Conservation (phyloP, 208 protist genomes). For the Leishmania tropica region DNA sequence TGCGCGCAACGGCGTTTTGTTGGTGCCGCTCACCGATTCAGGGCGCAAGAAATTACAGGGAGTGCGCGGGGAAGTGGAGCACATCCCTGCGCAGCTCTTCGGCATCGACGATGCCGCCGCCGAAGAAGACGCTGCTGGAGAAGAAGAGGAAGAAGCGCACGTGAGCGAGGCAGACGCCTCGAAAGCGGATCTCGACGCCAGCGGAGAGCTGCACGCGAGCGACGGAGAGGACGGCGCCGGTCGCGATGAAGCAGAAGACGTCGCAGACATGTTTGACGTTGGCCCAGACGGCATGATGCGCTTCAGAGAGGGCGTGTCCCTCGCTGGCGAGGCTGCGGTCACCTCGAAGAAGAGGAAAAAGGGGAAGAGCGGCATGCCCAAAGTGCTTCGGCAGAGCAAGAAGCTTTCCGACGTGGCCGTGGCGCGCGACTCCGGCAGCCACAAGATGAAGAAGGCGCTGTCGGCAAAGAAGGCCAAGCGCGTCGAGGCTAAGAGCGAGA, state of each 20-base stretch:
- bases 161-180: constrained; percentile 2
- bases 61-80: constrained; percentile 50
- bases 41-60: constrained; percentile 25
- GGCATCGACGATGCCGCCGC: constrained; percentile 45
- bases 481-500: constrained; percentile 1
- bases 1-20: constrained; percentile 75
- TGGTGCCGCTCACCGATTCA: constrained; percentile 72
- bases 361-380: constrained; percentile 22
- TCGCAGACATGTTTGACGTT: constrained; percentile 18
- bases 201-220: constrained; percentile 13
- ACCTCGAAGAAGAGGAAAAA: constrained; percentile 11
- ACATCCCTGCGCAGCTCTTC: constrained; percentile 81
- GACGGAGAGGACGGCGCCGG: constrained; percentile 21
- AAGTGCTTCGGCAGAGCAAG: constrained; percentile 42
- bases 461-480: constrained; percentile 27
- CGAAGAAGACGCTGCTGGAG: constrained; percentile 19
- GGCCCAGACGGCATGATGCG: constrained; percentile 27
- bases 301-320: constrained; percentile 16
- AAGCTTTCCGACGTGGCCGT: constrained; percentile 1
- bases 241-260: constrained; percentile 5
- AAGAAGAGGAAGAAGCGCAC: constrained; percentile 11
- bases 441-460: constrained; percentile 8
- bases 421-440: constrained; percentile 8
- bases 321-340: not conserved
- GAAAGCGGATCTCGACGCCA: not conserved